Conservation (phyloP, 805 yeast genomes). For the Pichia deserticola region DNA sequence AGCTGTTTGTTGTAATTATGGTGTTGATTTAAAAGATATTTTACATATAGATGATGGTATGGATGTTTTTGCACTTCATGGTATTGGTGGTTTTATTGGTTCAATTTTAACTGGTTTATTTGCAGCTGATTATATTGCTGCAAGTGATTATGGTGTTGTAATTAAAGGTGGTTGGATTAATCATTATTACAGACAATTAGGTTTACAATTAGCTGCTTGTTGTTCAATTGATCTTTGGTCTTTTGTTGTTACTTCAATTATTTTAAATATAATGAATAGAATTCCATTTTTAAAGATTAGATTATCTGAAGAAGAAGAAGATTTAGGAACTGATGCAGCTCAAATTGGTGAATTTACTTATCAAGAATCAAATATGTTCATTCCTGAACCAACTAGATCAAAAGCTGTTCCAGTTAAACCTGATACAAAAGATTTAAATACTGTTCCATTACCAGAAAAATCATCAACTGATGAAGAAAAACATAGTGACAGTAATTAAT, state of each 20-base stretch:
- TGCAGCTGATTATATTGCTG: conserved; percentile 86
- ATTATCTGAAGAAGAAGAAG: conserved; percentile 80
- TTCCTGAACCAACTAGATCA: conserved; percentile 70
- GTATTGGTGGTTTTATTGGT: conserved; percentile 88
- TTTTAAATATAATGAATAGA: conserved; percentile 59
- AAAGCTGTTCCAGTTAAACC: conserved; percentile 15
- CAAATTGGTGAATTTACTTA: conserved; percentile 89
- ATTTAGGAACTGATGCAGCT: conserved; percentile 78
- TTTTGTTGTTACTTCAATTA: conserved; percentile 59
- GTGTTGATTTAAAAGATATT: conserved; percentile 69
- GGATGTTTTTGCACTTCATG: conserved; percentile 91
- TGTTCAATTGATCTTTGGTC: conserved; percentile 70
- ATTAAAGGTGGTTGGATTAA: conserved; percentile 86
- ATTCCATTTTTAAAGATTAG: conserved; percentile 79
- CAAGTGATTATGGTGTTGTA: conserved; percentile 58
- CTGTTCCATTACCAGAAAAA: conserved; percentile 22
- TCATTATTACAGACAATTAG: conserved; percentile 75
- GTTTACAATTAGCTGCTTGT: conserved; percentile 80
- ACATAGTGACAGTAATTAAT: not conserved
- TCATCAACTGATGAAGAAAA: conserved; percentile 20
- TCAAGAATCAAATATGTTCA: conserved; percentile 55
- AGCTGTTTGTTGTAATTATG: conserved; percentile 73
- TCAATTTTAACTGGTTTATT: conserved; percentile 82
- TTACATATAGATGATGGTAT: conserved; percentile 87
- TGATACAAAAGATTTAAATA: conserved; percentile 19